Conservation (phyloP, 208 protist species). For the Porcisia deanei region DNA sequence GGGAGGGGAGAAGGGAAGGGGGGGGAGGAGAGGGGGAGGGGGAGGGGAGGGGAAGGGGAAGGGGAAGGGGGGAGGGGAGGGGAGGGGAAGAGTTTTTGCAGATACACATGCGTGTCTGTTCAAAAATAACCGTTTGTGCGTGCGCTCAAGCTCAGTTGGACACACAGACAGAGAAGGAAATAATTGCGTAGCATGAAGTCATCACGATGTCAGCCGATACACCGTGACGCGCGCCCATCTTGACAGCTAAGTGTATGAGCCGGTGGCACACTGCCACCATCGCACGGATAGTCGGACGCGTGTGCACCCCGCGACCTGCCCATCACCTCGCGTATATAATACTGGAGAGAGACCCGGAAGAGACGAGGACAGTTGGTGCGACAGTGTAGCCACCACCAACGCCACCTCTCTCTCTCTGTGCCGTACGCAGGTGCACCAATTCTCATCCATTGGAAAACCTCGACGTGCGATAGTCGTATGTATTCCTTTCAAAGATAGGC, state of each 20-base stretch:
- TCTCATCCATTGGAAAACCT: too few species aligned
- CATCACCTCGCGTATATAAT: background rate
- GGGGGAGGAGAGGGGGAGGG: too few species aligned
- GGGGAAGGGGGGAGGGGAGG: too few species aligned
- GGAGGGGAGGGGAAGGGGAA: too few species aligned
- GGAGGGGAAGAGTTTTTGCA: too few species aligned
- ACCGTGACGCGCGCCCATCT: background rate
- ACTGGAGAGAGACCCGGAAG: background rate
- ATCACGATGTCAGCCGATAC: background rate
- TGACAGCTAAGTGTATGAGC: background rate
- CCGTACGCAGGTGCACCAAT: too few species aligned
- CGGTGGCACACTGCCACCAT: background rate
- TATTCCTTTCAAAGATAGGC: too few species aligned
- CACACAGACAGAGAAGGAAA: background rate
- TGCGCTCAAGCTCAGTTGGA: background rate
- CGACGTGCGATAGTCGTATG: too few species aligned
- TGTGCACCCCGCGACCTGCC: background rate
- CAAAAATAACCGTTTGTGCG: background rate
- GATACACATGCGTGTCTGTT: background rate
- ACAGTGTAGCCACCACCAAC: background rate
- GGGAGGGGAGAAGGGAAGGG: too few species aligned
- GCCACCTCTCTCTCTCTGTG: too few species aligned
- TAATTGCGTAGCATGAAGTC: background rate
- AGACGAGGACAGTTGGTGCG: background rate
- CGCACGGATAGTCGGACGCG: background rate